Conservation (phyloP, 139 green algal genomes). For the Klebsormidium nitens region DNA sequence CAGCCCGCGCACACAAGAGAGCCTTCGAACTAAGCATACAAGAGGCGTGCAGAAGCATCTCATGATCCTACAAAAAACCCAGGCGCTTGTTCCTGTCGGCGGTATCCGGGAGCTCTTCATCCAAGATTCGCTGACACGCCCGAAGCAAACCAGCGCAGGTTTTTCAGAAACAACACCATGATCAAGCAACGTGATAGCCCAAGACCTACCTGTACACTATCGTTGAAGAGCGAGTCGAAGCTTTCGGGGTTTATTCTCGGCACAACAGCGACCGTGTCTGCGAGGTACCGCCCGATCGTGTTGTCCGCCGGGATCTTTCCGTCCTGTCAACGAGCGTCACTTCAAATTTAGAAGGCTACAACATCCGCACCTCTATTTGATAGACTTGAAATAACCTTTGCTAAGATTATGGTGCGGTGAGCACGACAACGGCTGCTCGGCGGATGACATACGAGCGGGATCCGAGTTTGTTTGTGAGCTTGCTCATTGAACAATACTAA, state of each 20-base stretch:
- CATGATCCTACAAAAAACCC: neutral
- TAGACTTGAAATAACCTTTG: too few relatives aligned
- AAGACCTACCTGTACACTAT: slow-evolving; percentile 52
- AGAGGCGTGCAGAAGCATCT: neutral
- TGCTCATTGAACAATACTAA: too few relatives aligned
- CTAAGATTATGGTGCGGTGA: too few relatives aligned
- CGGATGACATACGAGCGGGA: too few relatives aligned
- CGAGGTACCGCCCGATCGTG: slow-evolving; percentile 73
- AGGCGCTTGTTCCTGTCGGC: too few relatives aligned
- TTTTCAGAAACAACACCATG: neutral
- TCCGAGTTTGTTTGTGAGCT: too few relatives aligned
- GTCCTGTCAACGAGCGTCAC: too few relatives aligned
- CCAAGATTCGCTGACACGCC: neutral
- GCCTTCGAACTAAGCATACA: neutral
- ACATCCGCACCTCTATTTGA: too few relatives aligned
- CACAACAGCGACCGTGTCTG: slow-evolving; percentile 77
- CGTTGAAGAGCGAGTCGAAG: slow-evolving; percentile 77
- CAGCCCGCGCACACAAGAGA: neutral
- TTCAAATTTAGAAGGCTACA: too few relatives aligned
- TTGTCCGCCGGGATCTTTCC: slow-evolving; percentile 57
- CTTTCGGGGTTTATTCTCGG: slow-evolving; percentile 62
- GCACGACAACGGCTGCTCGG: too few relatives aligned
- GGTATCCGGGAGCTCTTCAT: neutral
- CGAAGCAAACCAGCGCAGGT: neutral
- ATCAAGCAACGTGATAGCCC: neutral